phyloP scores from a whole-genome alignment of 139 green algal genomes.

The Deuterostichococcus epilithicus region DNA sequence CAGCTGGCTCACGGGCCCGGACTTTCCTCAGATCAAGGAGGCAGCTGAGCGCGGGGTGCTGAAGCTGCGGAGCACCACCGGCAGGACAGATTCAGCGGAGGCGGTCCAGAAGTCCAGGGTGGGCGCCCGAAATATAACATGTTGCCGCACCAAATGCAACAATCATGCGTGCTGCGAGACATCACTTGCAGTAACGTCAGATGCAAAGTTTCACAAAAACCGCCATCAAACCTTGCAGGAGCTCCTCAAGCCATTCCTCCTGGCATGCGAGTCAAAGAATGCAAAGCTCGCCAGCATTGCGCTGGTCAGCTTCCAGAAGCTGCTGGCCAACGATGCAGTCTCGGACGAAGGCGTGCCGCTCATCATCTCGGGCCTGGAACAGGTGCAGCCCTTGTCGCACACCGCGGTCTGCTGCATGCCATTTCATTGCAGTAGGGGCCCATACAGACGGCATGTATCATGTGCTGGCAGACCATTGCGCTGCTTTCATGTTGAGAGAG shows the following conservation, averaged over 20 bases:
- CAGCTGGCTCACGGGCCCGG: constrained; percentile 47
- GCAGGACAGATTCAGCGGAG: constrained; percentile 32
- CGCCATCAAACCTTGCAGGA: constrained; percentile 46
- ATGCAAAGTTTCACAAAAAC: neutral
- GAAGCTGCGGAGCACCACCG: constrained; percentile 45
- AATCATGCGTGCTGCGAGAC: neutral
- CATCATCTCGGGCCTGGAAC: constrained; percentile 53
- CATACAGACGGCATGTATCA: too few relatives aligned
- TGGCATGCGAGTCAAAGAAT: constrained; percentile 73
- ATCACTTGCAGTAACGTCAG: too few relatives aligned
- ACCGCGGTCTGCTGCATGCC: neutral
- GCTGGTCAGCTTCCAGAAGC: constrained; percentile 72
- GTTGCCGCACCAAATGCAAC: neutral
- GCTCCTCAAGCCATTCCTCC: constrained; percentile 70
- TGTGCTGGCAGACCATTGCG: too few relatives aligned
- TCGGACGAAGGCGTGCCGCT: constrained; percentile 37
- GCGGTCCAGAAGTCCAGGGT: neutral
- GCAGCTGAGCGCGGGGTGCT: constrained; percentile 57
- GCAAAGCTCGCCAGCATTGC: constrained; percentile 55
- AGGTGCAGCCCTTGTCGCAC: constrained; percentile 44
- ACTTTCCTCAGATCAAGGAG: constrained; percentile 69
- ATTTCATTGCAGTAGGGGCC: constrained; percentile 6
- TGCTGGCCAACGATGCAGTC: constrained; percentile 74
- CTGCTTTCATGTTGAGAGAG: too few relatives aligned
- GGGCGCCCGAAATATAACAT: neutral